These are phyloP conservation scores for Limnanthes douglasii DNA, from an alignment of 345 rosid genomes.

Conservation along the genomic window DNA sequence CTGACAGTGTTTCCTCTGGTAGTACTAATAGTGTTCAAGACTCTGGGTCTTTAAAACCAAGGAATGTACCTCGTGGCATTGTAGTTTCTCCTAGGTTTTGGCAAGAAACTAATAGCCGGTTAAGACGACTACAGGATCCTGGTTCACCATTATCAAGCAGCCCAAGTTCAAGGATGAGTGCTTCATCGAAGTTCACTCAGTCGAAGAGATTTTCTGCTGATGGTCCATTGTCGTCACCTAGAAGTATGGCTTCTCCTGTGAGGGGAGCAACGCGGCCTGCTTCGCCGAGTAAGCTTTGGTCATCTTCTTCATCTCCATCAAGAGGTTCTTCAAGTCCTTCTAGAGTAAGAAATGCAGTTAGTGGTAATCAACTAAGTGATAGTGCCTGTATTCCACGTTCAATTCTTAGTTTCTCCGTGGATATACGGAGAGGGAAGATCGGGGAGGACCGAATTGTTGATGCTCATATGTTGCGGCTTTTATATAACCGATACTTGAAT, in stretches of 20 bases:
- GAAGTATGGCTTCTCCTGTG: slow-evolving; percentile 47
- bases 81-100: slow-evolving; percentile 68
- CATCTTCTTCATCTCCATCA: slow-evolving; percentile 33
- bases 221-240: slow-evolving; percentile 37
- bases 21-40: slow-evolving; percentile 46
- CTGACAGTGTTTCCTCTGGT: slow-evolving; percentile 73
- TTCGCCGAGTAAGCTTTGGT: slow-evolving; percentile 76
- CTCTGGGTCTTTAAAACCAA: slow-evolving; percentile 22
- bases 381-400: slow-evolving; percentile 46
- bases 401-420: slow-evolving; percentile 75
- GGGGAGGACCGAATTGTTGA: slow-evolving; percentile 62
- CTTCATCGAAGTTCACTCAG: slow-evolving; percentile 39
- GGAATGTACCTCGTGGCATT: slow-evolving; percentile 27
- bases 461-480: slow-evolving; percentile 79
- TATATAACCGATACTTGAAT: slow-evolving; percentile 62
- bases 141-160: slow-evolving; percentile 51
- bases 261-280: slow-evolving; percentile 47
- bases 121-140: slow-evolving; percentile 83
- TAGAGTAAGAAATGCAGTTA: slow-evolving; percentile 33
- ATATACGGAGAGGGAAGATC: slow-evolving; percentile 70
- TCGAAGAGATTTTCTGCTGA: slow-evolving; percentile 54
- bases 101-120: slow-evolving; percentile 85
- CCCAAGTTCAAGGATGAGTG: slow-evolving; percentile 38
- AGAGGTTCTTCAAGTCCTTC: slow-evolving; percentile 69
- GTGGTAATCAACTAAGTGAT: slow-evolving; percentile 21